These are phyloP conservation scores for Bretschneidera sinensis DNA, from an alignment of 345 rosid genomes.

Conservation along the genomic window DNA sequence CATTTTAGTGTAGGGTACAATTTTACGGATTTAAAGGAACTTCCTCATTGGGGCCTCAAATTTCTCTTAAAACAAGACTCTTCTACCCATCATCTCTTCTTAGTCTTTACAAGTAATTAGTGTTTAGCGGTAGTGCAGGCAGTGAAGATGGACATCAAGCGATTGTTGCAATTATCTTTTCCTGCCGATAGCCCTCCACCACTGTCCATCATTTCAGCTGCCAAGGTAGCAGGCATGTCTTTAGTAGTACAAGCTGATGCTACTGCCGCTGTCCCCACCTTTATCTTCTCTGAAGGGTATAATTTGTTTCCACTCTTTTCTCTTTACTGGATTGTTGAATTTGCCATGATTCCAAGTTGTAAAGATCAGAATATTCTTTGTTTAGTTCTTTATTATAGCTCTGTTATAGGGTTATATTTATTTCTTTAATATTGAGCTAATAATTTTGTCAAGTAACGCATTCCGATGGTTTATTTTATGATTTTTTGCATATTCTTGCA, in stretches of 20 bases:
- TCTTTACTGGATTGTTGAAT: neutral
- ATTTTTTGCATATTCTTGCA: neutral
- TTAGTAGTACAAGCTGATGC: slow-evolving; percentile 27
- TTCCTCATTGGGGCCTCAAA: no score
- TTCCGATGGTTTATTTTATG: neutral
- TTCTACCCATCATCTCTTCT: no score
- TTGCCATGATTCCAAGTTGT: no score
- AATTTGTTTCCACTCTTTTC: neutral
- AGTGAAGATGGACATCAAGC: slow-evolving; percentile 33
- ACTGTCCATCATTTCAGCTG: slow-evolving; percentile 55
- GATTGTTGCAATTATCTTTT: slow-evolving; percentile 44
- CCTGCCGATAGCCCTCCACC: slow-evolving; percentile 51
- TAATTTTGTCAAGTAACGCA: neutral
- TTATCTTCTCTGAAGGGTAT: slow-evolving; percentile 68
- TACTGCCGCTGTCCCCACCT: slow-evolving; percentile 32
- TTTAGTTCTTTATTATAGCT: neutral
- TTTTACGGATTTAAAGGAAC: no score
- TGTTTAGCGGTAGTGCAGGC: neutral
- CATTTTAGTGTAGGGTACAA: no score
- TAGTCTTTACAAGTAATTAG: no score
- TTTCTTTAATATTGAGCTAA: neutral
- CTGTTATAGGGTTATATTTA: neutral
- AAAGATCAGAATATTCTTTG: neutral
- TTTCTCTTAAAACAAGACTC: no score
- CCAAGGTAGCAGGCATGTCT: slow-evolving; percentile 39